Evolutionary conservation across 306 rosid species (phyloP), one percentile per base, ranked within the genome.

Genomic region (Inga leiocalycina): DNA sequence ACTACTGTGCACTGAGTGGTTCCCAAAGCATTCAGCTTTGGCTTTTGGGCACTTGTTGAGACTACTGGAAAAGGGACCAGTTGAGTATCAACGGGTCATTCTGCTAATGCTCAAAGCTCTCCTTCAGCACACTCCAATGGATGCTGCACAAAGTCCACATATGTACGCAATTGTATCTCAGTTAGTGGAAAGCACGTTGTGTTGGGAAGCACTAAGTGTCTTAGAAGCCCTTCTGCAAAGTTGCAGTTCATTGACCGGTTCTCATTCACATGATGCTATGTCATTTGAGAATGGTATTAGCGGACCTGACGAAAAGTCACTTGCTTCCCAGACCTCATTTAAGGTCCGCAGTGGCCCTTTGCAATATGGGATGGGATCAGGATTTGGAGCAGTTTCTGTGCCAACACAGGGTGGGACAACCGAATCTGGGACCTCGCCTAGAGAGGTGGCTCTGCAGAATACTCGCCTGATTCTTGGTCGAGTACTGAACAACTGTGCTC

Each of bases 121-220:
- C 85, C 98, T 97, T 80, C 98, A 93, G 87, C 98, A 94, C 90
- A 94, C 99, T 72, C 99, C 98, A 30, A 90, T 97, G 92, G 99
- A 97, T 81, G 98, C 98, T 57, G 89, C 99, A 39, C 99, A 97
- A 86, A 97, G 99, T 82, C 98, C 99, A 2, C 99, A 97, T 81
- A 97, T 97, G 89, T 97, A 92, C 75, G 97, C 99, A 35, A 88
- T 92, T 34, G 99, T 97, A 56, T 97, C 99, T 77, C 99, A 97
- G 85, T 86, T 94, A 88, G 97, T 97, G 37, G 99, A 97, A 89
- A 97, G 99, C 92, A 92, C 98, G 43, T 80, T 94, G 82, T 97
- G 97, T 86, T 94, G 97, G 99, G 99, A 97, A 68, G 99, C 99
- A 44, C 90, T 94, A 19, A 92, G 99, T 43, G 99, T 97, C 72